Evolutionary conservation across 495 filamentous ascomycete genomes (phyloP).

Genomic region (Sordaria brevicollis): DNA sequence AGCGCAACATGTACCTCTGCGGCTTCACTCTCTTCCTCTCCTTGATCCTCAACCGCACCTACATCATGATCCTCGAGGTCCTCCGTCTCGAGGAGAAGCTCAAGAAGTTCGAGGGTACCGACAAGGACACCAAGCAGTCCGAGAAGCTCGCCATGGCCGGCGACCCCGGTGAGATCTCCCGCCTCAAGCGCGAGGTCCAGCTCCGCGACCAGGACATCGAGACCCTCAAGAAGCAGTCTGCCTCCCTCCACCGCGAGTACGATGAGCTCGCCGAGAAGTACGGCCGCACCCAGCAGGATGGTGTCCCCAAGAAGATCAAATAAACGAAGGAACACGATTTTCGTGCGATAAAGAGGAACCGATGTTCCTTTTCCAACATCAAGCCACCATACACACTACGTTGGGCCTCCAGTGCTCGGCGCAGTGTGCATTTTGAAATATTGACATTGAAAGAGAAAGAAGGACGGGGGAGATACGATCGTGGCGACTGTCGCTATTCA

Average conservation of each 20-base stretch:
- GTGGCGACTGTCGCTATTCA: background rate
- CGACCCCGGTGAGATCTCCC: constrained; percentile 45
- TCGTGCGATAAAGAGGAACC: background rate
- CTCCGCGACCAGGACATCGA: constrained; percentile 65
- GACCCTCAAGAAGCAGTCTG: constrained; percentile 75
- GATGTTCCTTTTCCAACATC: background rate
- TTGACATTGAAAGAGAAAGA: background rate
- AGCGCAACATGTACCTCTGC: constrained; percentile 99
- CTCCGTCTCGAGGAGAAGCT: constrained; percentile 89
- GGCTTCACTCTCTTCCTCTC: constrained; percentile 99
- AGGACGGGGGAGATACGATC: background rate
- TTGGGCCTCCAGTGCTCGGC: background rate
- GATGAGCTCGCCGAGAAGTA: constrained; percentile 73
- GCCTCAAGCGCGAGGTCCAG: constrained; percentile 58
- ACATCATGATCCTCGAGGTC: constrained; percentile 91
- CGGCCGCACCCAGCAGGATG: constrained; percentile 41
- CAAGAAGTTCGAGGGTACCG: constrained; percentile 74
- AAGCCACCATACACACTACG: background rate
- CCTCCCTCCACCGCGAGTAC: constrained; percentile 71
- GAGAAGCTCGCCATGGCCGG: constrained; percentile 65
- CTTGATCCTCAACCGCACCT: constrained; percentile 97
- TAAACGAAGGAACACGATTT: constrained; percentile 26
- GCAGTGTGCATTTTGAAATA: background rate
- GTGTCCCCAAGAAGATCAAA: constrained; percentile 57
- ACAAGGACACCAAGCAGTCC: constrained; percentile 62